Evolutionary conservation across 2,329 filamentous ascomycete species (phyloP).

Genomic region (Alternaria incomplexa): DNA sequence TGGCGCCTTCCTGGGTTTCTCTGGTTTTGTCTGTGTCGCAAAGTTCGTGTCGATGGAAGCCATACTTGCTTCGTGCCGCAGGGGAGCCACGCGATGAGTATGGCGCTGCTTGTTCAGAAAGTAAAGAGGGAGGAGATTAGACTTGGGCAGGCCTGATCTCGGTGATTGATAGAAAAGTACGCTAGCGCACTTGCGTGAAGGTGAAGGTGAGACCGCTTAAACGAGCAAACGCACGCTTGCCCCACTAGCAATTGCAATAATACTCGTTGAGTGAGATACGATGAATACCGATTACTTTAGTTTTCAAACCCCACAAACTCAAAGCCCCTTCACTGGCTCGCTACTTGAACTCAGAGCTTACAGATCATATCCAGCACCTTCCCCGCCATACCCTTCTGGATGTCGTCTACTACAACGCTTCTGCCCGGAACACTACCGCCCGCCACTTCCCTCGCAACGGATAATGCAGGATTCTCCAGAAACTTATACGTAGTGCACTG

Average conservation of each 20-base stretch:
- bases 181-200: not conserved
- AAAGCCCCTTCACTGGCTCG: not conserved
- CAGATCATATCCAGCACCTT: not conserved
- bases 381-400: not conserved
- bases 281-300: no score
- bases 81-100: no score
- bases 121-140: no score
- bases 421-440: not conserved
- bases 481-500: not conserved
- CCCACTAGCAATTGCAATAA: no score
- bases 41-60: not conserved
- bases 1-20: no score
- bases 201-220: not conserved
- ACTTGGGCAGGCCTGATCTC: no score
- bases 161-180: not conserved
- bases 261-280: no score
- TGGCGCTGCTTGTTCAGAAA: no score
- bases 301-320: no score
- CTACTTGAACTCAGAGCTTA: not conserved
- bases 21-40: not conserved
- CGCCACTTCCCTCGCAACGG: not conserved
- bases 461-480: not conserved
- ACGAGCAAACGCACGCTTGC: not conserved
- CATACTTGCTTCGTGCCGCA: not conserved
- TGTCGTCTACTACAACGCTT: not conserved